Percentiles rank a stretch among this genome's conserved stretches.
Evolutionary conservation across 192 early-diverging fungal species (phyloP).

Genomic region (Umbelopsis sp.): DNA sequence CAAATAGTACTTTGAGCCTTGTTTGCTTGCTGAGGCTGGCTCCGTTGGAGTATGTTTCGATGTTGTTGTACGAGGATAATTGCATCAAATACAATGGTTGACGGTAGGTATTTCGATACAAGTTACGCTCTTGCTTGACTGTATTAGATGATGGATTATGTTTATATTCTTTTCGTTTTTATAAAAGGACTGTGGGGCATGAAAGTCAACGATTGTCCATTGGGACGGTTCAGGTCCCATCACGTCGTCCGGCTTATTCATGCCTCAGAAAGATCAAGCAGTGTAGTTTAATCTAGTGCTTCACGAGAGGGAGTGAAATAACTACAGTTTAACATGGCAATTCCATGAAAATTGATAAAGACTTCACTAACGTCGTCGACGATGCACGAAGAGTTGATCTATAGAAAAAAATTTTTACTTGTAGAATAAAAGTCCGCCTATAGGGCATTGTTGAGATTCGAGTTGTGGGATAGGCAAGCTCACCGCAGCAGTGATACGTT

Average conservation of each 20-base stretch:
- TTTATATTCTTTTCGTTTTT: background rate
- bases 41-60: too few relatives aligned
- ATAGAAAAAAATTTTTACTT: background rate
- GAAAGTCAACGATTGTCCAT: constrained; percentile 19
- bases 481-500: background rate
- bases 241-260: constrained; percentile 21
- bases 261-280: constrained; percentile 10
- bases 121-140: too few relatives aligned
- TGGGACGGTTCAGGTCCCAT: constrained; percentile 17
- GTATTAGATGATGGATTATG: background rate
- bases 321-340: constrained; percentile 10
- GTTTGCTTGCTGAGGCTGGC: too few relatives aligned
- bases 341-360: constrained; percentile 5
- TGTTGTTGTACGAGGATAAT: too few relatives aligned
- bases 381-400: constrained; percentile 10
- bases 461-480: background rate
- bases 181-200: background rate
- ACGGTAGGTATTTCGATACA: too few relatives aligned
- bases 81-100: too few relatives aligned
- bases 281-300: constrained; percentile 4
- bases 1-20: too few relatives aligned
- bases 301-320: constrained; percentile 10
- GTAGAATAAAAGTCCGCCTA: background rate
- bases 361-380: constrained; percentile 19
- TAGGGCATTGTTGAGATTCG: background rate